Conservation (phyloP, 352 stramenopile species). For the Globisporangium nunn region DNA sequence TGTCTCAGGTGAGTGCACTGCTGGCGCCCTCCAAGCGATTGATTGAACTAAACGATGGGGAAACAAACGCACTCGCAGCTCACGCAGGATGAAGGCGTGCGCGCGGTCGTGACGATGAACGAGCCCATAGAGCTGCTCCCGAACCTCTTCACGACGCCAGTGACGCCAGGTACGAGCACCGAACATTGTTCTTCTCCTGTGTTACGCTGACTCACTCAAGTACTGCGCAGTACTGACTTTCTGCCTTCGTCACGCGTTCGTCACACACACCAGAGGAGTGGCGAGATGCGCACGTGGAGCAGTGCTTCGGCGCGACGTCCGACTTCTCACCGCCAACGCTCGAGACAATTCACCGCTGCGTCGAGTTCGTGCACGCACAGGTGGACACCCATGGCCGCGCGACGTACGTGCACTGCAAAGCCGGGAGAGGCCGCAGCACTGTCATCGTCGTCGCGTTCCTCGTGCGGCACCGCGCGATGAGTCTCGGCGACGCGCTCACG, state of each 20-base stretch:
- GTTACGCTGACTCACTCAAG: not conserved
- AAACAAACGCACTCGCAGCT: conserved; percentile 18
- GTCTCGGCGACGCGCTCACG: conserved; percentile 42
- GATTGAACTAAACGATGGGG: not conserved
- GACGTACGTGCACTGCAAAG: conserved; percentile 82
- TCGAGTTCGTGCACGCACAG: conserved; percentile 58
- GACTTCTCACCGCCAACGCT: conserved; percentile 68
- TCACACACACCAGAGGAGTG: conserved; percentile 35
- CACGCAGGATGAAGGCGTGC: conserved; percentile 43
- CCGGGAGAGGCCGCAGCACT: conserved; percentile 63
- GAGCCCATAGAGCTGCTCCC: conserved; percentile 54
- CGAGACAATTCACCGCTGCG: conserved; percentile 56
- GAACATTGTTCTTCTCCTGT: not conserved
- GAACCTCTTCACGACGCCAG: conserved; percentile 51
- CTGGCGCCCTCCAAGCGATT: no score
- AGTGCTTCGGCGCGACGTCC: conserved; percentile 55
- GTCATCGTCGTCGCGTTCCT: conserved; percentile 70
- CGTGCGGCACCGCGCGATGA: conserved; percentile 50
- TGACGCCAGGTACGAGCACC: conserved; percentile 35
- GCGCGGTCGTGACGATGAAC: conserved; percentile 78
- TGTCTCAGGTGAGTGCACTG: conserved; percentile 15
- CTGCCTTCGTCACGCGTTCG: not conserved
- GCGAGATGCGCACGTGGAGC: conserved; percentile 29
- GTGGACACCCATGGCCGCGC: conserved; percentile 37
- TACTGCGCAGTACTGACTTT: not conserved